Base-by-base conservation (phyloP, 352 stramenopile genomes). In the Globisporangium heterothallicum region DNA sequence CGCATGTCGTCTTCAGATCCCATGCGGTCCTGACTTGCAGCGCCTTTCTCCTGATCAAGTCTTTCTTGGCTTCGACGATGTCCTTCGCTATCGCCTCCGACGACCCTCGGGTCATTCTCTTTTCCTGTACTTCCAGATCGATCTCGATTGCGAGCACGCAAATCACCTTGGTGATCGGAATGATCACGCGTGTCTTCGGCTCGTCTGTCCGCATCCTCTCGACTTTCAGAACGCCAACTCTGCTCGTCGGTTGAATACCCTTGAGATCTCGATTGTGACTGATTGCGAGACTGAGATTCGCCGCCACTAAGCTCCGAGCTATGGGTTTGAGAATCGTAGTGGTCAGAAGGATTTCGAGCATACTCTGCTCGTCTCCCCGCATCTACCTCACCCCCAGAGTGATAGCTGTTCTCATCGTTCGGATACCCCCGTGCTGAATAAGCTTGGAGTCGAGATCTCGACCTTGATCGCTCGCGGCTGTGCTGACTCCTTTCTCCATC, bases 321-420 rank as follows among this genome's bases (percentile, higher is more conserved):
- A 5, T 22, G 16, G 26, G 19, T 18, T 19, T 52, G 51, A 4
- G 32, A 38, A 8, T 52, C 51, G 6, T 24, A 22, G 25, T 41
- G 26, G 13, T 46, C 34, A 1, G 24, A 41, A 4, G 12, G 16
- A 27, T 52, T 42, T 8, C 12, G 19, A 38, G 32, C 14, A 19
- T 51, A 13, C 1, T 16, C 42, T 18, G 32, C 51, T 26, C 30
- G 43, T 9, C 30, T 44, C n/a, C 30, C 30, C 30, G 29, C 14
- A 10, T 52, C 29, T 24, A n/a, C 38, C 4, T 52, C 30, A 32
- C 8, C 38, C 8, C 42, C 34, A 16, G 49, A 42, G 2, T 22
- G 51, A 22, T 43, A 58, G 30, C 42, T 41, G 7, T 22, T 52
- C 42, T 35, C 29, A 18, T 58, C 51, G 14, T 38, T 38, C 2